Conservation (phyloP, 202 grass and related monocot species). For the Cymbopogon flexuosus region DNA sequence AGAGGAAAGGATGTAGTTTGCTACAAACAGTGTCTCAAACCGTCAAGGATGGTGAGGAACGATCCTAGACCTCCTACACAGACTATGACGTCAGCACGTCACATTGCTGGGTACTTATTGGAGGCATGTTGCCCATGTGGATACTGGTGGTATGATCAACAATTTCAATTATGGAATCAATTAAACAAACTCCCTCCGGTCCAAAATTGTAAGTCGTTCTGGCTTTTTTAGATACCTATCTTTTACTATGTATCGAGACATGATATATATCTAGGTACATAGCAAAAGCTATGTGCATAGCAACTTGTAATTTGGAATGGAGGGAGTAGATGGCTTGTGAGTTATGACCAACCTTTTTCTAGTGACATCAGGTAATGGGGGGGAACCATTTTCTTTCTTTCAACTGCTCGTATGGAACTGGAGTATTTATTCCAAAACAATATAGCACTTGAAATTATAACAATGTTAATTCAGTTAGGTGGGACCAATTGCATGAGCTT, state of each 20-base stretch:
- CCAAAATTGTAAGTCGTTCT: not conserved
- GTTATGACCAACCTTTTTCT: not conserved
- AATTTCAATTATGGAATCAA: not conserved
- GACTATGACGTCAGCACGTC: not conserved
- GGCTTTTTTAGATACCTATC: no score
- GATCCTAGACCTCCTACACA: not conserved
- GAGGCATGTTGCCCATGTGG: not conserved
- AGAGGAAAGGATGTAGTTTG: not conserved
- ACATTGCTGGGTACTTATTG: not conserved
- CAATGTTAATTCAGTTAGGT: not conserved
- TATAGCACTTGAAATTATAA: not conserved
- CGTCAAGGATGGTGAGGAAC: not conserved
- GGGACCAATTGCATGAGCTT: not conserved
- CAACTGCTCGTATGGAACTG: not conserved
- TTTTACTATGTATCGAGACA: no score
- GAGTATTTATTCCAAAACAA: not conserved
- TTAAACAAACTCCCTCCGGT: not conserved
- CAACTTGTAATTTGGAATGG: not conserved
- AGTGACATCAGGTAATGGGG: not conserved
- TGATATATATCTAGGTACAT: no score
- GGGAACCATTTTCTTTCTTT: not conserved
- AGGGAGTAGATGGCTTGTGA: not conserved
- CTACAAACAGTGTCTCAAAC: not conserved
- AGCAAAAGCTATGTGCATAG: no score
- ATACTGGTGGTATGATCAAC: conserved; percentile 3